A percentile compares a stretch with the other conserved stretches of the same genome.
These are phyloP conservation scores for Agaricus subrufescens DNA, from an alignment of 768 basidiomycete species.

Conservation along the genomic window DNA sequence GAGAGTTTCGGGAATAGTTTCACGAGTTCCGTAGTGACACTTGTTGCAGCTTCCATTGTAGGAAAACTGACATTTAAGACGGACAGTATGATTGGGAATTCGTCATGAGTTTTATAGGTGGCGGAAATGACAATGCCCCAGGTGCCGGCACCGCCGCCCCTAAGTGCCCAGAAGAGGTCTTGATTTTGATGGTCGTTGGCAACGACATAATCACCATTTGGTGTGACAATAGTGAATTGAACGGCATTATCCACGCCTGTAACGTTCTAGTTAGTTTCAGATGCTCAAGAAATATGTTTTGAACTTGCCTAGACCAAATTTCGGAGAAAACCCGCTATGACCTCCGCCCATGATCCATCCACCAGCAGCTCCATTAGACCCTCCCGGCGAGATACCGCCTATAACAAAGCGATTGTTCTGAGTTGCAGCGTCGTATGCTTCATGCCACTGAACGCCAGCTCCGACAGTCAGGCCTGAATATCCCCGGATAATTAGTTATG, in stretches of 20 bases:
- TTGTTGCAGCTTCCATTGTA: constrained; percentile 20
- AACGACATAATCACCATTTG: constrained; percentile 33
- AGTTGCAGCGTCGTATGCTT: constrained; percentile 35
- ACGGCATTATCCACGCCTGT: constrained; percentile 44
- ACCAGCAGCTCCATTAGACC: constrained; percentile 41
- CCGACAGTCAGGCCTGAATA: constrained; percentile 25
- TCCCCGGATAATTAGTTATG: background rate
- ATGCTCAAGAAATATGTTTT: background rate
- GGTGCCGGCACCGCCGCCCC: constrained; percentile 47
- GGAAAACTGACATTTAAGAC: constrained; percentile 26
- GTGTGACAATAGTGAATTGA: constrained; percentile 39
- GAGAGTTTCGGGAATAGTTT: constrained; percentile 29
- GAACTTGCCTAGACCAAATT: constrained; percentile 34
- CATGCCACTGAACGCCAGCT: constrained; percentile 42
- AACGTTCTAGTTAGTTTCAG: background rate
- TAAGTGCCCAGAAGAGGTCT: constrained; percentile 51
- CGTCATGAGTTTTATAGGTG: constrained; percentile 40
- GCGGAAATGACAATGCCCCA: constrained; percentile 43
- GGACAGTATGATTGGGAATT: constrained; percentile 25
- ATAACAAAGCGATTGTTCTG: constrained; percentile 34
- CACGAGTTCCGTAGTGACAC: constrained; percentile 29
- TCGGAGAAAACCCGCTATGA: constrained; percentile 35
- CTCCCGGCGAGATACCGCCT: constrained; percentile 35
- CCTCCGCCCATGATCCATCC: constrained; percentile 48
- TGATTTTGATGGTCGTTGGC: constrained; percentile 34